Percentiles rank a stretch among this genome's conserved stretches.
Conservation (phyloP, 2,329 filamentous ascomycete species). For the Pyrenophora teres region DNA sequence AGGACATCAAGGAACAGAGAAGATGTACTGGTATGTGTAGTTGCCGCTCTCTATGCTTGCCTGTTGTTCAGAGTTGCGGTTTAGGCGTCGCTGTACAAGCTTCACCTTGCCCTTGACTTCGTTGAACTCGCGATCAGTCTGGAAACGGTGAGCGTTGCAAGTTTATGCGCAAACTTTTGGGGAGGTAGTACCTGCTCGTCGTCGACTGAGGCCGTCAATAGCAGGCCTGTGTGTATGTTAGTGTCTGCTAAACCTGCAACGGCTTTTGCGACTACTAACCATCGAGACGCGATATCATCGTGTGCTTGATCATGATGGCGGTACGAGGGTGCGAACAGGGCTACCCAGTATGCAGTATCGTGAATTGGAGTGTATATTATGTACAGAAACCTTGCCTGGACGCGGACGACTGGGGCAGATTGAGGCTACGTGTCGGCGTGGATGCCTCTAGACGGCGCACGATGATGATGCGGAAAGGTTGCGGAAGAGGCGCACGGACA, state of each 20-base stretch:
- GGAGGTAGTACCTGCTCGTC: constrained; percentile 70
- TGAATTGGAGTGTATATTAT: neutral
- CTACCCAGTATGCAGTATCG: neutral
- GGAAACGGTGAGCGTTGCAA: constrained; percentile 16
- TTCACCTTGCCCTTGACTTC: constrained; percentile 92
- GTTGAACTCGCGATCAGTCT: constrained; percentile 74
- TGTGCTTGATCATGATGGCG: constrained; percentile 78
- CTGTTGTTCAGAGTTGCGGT: constrained; percentile 85
- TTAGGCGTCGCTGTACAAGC: constrained; percentile 85
- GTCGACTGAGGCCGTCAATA: constrained; percentile 93
- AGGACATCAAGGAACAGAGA: neutral
- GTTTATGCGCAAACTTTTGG: neutral
- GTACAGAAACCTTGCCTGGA: no score
- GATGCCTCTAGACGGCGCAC: constrained; percentile 17
- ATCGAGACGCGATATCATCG: constrained; percentile 91
- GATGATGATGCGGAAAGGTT: constrained; percentile 30
- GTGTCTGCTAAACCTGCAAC: constrained; percentile 6
- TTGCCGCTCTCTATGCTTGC: constrained; percentile 86
- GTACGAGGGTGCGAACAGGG: neutral
- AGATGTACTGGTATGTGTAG: constrained; percentile 81
- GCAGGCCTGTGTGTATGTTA: constrained; percentile 68
- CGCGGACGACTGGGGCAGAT: neutral
- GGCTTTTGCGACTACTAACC: constrained; percentile 56
- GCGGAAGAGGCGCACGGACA: constrained; percentile 29
- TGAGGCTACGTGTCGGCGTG: constrained; percentile 41